phyloP scores from a whole-genome alignment of 2,329 filamentous ascomycete species.

The Penicillium digitatum region DNA sequence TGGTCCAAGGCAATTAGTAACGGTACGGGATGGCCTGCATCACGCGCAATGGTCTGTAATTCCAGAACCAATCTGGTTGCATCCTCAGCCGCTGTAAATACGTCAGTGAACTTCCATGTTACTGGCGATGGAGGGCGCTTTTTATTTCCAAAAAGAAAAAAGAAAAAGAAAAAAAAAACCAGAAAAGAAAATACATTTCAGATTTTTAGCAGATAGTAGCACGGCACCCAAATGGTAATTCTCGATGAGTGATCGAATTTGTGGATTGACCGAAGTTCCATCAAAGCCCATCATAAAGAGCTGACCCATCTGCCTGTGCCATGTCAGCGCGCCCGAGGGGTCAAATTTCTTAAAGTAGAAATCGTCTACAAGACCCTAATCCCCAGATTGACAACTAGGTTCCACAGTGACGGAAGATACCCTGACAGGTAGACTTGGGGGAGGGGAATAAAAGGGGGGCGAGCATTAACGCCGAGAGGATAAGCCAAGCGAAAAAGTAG shows the following conservation, averaged over 20 bases:
- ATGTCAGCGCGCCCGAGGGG: constrained; percentile 32
- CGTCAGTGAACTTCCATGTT: not conserved
- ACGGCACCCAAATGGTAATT: constrained; percentile 81
- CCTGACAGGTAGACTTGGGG: not conserved
- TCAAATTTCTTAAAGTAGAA: constrained; percentile 62
- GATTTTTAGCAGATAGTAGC: constrained; percentile 61
- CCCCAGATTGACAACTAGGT: constrained; percentile 4
- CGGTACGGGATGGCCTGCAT: constrained; percentile 84
- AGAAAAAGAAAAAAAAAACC: no score
- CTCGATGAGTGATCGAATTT: constrained; percentile 60
- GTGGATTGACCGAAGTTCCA: constrained; percentile 59
- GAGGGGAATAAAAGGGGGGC: not conserved
- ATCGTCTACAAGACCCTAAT: constrained; percentile 56
- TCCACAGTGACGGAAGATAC: constrained; percentile 16
- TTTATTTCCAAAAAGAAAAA: no score
- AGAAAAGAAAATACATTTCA: constrained; percentile 62
- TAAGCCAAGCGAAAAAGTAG: constrained; percentile 12
- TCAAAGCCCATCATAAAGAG: constrained; percentile 66
- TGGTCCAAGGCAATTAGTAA: constrained; percentile 90
- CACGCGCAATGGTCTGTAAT: constrained; percentile 83
- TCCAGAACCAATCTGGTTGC: constrained; percentile 85
- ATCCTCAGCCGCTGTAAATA: constrained; percentile 72
- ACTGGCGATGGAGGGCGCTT: not conserved
- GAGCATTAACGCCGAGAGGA: not conserved
- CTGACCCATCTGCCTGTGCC: constrained; percentile 54